Evolutionary conservation across 306 rosid genomes (phyloP).

Genomic region (Aeschynomene evenia): DNA sequence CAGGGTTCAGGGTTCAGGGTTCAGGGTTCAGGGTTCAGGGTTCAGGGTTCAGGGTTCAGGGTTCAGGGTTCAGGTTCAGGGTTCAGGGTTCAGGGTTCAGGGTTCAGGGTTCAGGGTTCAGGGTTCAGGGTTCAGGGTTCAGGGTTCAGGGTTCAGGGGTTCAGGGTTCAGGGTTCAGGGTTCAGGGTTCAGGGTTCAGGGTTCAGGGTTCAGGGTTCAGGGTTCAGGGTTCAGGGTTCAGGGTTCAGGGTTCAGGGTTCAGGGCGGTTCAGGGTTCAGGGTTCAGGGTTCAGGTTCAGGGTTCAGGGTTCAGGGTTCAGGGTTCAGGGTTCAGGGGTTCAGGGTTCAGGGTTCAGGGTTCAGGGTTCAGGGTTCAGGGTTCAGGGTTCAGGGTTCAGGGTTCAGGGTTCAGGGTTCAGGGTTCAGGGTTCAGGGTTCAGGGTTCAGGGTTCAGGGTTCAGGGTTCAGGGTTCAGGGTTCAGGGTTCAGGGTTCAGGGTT

Average conservation of each 20-base stretch:
- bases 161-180: background rate
- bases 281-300: constrained; percentile 10
- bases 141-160: constrained; percentile 3
- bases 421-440: too few species aligned
- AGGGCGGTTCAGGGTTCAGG: constrained; percentile 11
- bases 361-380: constrained; percentile 1
- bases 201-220: constrained; percentile 5
- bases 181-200: background rate
- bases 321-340: background rate
- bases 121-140: constrained; percentile 11
- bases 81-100: constrained; percentile 17
- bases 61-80: constrained; percentile 31
- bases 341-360: constrained; percentile 6
- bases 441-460: too few species aligned
- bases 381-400: too few species aligned
- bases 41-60: constrained; percentile 30
- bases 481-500: too few species aligned
- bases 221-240: constrained; percentile 15
- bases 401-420: too few species aligned
- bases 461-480: too few species aligned
- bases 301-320: background rate
- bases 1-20: constrained; percentile 19
- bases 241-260: constrained; percentile 17
- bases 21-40: background rate
- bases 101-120: constrained; percentile 22